Conservation (phyloP, 1,284 basidiomycete genomes). For the Malassezia slooffiae region DNA sequence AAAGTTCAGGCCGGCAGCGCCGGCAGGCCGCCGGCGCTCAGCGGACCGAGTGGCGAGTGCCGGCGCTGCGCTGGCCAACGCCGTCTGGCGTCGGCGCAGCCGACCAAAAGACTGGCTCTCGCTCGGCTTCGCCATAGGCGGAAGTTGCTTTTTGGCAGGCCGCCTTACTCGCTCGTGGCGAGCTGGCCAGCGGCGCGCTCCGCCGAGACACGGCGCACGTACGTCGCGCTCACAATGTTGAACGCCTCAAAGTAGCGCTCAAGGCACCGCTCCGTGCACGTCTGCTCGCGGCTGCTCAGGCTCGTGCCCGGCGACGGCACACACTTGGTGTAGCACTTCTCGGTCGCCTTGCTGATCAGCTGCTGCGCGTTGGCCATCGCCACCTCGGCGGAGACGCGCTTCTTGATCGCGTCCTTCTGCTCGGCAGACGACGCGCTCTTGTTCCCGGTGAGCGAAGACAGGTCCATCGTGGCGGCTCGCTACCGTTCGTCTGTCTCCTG, state of each 20-base stretch:
- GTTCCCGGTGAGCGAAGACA: slow-evolving; percentile 22
- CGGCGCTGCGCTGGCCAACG: no score
- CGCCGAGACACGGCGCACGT: slow-evolving; percentile 28
- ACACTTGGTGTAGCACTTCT: slow-evolving; percentile 44
- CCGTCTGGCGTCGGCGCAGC: no score
- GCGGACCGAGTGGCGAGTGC: no score
- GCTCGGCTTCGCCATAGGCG: no score
- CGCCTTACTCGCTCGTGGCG: slow-evolving; percentile 4
- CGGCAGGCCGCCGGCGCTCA: no score
- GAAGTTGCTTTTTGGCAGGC: no score
- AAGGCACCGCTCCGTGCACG: slow-evolving; percentile 38
- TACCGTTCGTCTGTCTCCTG: neutral
- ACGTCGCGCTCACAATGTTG: slow-evolving; percentile 37
- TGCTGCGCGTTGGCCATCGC: slow-evolving; percentile 42
- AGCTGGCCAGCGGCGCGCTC: slow-evolving; percentile 27
- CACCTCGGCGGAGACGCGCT: slow-evolving; percentile 30
- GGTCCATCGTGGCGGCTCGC: slow-evolving; percentile 22
- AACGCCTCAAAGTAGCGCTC: slow-evolving; percentile 45
- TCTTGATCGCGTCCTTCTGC: slow-evolving; percentile 41
- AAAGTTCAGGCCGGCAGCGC: no score
- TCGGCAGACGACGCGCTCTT: slow-evolving; percentile 24
- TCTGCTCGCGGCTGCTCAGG: slow-evolving; percentile 39
- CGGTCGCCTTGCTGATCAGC: slow-evolving; percentile 42
- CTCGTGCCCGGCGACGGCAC: slow-evolving; percentile 27
- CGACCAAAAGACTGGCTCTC: no score